Evolutionary conservation across 768 basidiomycete species (phyloP).

Genomic region (Rhodosporidiobolus odoratus): DNA sequence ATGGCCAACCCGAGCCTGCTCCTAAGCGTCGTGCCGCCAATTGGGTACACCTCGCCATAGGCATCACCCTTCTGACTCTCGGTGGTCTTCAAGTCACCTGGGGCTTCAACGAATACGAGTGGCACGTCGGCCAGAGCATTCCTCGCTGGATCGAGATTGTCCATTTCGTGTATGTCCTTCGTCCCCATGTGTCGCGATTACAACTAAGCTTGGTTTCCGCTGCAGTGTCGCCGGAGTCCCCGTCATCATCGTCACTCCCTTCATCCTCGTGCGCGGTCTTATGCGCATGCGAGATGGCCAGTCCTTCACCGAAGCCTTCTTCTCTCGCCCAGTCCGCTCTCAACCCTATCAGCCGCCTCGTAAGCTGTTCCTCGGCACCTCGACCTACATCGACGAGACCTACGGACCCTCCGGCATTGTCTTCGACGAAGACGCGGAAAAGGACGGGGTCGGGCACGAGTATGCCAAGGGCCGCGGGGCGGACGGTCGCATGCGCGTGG

Average conservation of each 20-base stretch:
- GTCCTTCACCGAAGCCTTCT: slow-evolving; percentile 19
- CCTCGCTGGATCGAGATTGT: slow-evolving; percentile 5
- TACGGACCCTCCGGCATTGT: background rate
- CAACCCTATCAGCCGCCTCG: slow-evolving; percentile 1
- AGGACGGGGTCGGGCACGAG: slow-evolving; percentile 4
- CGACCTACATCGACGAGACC: slow-evolving; percentile 9
- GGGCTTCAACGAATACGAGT: slow-evolving; percentile 13
- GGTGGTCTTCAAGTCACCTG: slow-evolving; percentile 22
- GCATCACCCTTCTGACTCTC: slow-evolving; percentile 9
- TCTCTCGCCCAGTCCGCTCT: background rate
- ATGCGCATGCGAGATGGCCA: slow-evolving; percentile 7
- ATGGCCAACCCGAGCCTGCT: background rate
- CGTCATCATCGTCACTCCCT: slow-evolving; percentile 9
- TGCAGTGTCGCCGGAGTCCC: slow-evolving; percentile 19
- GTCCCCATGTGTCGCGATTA: background rate
- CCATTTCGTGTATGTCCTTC: slow-evolving; percentile 12
- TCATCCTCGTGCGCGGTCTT: slow-evolving; percentile 12
- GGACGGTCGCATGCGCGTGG: background rate
- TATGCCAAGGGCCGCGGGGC: background rate
- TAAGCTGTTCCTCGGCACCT: slow-evolving; percentile 16
- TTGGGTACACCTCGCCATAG: slow-evolving; percentile 18
- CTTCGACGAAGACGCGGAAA: background rate
- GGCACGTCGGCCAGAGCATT: background rate
- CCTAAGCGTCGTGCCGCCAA: background rate
- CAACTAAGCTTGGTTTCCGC: too few relatives aligned